phyloP scores from a whole-genome alignment of 257 asterid genomes.

The Solanum virginianum region DNA sequence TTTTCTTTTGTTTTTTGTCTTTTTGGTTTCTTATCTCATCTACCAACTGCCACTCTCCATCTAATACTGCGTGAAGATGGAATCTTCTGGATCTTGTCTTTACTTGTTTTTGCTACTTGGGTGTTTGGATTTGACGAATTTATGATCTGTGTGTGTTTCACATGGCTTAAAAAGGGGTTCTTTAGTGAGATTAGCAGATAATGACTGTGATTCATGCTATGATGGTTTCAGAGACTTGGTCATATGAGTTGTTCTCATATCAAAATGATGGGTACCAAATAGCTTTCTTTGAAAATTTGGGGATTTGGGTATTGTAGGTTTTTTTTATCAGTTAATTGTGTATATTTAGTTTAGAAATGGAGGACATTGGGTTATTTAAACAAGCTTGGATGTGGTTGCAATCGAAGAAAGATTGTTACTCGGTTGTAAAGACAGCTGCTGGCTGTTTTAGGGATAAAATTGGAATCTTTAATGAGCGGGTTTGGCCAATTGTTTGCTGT shows the following conservation, averaged over 20 bases:
- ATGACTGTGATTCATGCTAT: conserved; percentile 10
- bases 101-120: conserved; percentile 10
- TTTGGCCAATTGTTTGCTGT: conserved; percentile 89
- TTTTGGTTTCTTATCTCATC: conserved; percentile 4
- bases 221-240: conserved; percentile 7
- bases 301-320: neutral
- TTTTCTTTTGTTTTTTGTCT: neutral
- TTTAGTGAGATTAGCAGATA: conserved; percentile 10
- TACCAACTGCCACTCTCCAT: conserved; percentile 5
- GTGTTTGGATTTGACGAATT: conserved; percentile 6
- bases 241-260: conserved; percentile 12
- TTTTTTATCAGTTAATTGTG: neutral
- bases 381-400: conserved; percentile 90
- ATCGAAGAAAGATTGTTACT: conserved; percentile 62
- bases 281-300: neutral
- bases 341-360: conserved; percentile 35
- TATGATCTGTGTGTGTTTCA: conserved; percentile 22
- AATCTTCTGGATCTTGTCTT: conserved; percentile 55
- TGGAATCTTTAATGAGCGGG: conserved; percentile 65
- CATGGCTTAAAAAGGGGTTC: neutral
- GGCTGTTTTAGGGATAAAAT: conserved; percentile 63
- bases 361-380: conserved; percentile 90
- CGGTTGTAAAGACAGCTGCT: conserved; percentile 37
- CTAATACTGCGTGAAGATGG: conserved; percentile 15
- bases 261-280: conserved; percentile 5